A percentile compares a stretch with the other conserved stretches of the same genome.
phyloP scores from a whole-genome alignment of 2,329 filamentous ascomycete genomes.

The Elsinoe arachidis region DNA sequence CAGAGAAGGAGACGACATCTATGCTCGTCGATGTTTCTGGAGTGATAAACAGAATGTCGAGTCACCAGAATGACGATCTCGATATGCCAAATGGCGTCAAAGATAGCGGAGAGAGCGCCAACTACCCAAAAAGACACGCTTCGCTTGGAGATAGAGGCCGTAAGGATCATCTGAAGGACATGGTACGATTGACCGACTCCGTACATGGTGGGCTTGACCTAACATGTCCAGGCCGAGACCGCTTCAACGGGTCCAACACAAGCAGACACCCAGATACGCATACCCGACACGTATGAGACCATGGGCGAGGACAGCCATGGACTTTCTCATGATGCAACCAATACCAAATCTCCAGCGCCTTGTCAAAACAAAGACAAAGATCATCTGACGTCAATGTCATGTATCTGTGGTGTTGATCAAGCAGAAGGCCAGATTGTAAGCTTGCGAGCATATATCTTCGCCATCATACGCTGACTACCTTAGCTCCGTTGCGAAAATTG shows the following conservation, averaged over 20 bases:
- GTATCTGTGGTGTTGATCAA: not conserved
- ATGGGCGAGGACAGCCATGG: not conserved
- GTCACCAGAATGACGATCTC: not conserved
- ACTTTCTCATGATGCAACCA: not conserved
- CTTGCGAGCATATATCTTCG: not conserved
- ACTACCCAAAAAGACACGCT: not conserved
- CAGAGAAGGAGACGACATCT: not conserved
- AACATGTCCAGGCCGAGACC: not conserved
- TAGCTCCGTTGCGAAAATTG: not conserved
- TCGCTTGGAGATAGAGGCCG: not conserved
- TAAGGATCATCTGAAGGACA: not conserved
- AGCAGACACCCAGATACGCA: not conserved
- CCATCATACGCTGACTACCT: not conserved
- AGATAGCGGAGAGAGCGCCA: not conserved
- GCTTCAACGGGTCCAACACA: not conserved
- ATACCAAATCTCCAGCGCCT: not conserved
- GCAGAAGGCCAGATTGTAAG: not conserved
- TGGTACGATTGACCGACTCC: not conserved
- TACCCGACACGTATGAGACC: not conserved
- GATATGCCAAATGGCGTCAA: not conserved
- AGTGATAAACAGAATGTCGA: not conserved
- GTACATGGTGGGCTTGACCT: not conserved
- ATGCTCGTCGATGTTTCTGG: not conserved
- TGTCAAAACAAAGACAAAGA: not conserved
- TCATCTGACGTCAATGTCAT: not conserved